A percentile compares a stretch with the other conserved stretches of the same genome.
These are phyloP conservation scores for Hymenoscyphus scutula DNA, from an alignment of 2,329 filamentous ascomycete genomes.

Conservation along the genomic window DNA sequence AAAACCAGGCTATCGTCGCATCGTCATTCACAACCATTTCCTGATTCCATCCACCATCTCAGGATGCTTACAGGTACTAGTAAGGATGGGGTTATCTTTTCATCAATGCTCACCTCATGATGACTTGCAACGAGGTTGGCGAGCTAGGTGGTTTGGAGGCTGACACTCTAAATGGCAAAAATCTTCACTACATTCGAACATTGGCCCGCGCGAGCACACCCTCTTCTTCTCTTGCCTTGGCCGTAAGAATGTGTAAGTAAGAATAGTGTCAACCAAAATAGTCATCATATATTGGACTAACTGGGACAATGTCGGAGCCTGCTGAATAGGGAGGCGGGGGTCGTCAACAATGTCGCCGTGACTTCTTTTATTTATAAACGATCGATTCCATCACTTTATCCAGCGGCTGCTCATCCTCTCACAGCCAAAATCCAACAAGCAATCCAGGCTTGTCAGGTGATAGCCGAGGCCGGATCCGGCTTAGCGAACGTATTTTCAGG, in stretches of 20 bases:
- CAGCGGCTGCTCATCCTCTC: slow-evolving; percentile 1
- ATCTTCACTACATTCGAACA: not conserved
- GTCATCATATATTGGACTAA: slow-evolving; percentile 1
- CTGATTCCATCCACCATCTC: not conserved
- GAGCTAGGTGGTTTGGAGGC: not conserved
- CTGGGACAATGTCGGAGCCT: not conserved
- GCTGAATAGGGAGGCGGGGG: not conserved
- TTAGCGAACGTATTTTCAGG: not conserved
- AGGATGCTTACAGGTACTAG: too few species aligned
- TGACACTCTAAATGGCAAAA: not conserved
- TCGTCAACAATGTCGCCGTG: not conserved
- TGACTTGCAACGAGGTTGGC: not conserved
- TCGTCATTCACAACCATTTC: not conserved
- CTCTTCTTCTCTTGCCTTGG: not conserved
- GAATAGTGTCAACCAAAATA: not conserved
- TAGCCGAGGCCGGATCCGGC: not conserved
- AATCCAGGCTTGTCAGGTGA: slow-evolving; percentile 3
- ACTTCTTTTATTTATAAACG: not conserved
- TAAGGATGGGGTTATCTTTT: not conserved
- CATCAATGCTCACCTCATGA: not conserved
- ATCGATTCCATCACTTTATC: slow-evolving; percentile 1
- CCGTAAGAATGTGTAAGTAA: not conserved
- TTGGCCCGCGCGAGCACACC: not conserved
- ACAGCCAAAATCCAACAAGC: not conserved
- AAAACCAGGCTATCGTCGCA: slow-evolving; percentile 1